Evolutionary conservation across 2,329 filamentous ascomycete species (phyloP), one percentile per base, ranked within the genome.

Genomic region (Alternaria angustiovoidea): DNA sequence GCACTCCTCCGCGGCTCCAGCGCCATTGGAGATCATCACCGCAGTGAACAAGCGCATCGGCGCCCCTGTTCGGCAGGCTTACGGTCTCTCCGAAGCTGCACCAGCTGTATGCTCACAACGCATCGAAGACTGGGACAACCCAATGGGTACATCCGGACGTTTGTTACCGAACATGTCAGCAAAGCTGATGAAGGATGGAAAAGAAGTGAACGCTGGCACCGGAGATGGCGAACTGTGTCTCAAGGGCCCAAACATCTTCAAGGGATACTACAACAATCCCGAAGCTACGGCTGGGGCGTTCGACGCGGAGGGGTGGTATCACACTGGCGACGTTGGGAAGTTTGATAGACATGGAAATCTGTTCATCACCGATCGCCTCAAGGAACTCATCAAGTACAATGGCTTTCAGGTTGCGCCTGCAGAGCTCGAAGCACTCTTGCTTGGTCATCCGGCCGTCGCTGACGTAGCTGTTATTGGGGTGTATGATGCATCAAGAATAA

Each of bases 331-430:
- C 34, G 26, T 53, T 24, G 51, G 18, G 0, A 74, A 5, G 12
- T 66, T 75, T 36, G 74, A 82, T 14, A 67, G 82, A 0, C 38
- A 36, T 24, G 69, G 64, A 0, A 69, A 53, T 48, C 64, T 66
- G 34, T 77, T 65, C 63, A 76, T 78, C 41, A 69, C 74, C 2
- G 75, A 78, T 59, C 65, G 75, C 12, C 73, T 72, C 62, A 78
- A 78, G 58, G 75, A 88, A 69, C 78, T 88, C 53, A 88, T 87
- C 76, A 88, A 88, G 71, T 85, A 87, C 34, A 87, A 85, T 62
- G 86, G 86, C 9, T 83, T 85, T 54, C 86, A 88, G 70, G 86
- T 88, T 12, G 84, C 86, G 11, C 86, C 86, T 1, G 85, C 85
- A 1, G 85, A 88, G 68, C 74, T 88, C 5, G 86, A 88, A 71